phyloP scores from a whole-genome alignment of 1,284 basidiomycete genomes.

The Tylopilus sp. region DNA sequence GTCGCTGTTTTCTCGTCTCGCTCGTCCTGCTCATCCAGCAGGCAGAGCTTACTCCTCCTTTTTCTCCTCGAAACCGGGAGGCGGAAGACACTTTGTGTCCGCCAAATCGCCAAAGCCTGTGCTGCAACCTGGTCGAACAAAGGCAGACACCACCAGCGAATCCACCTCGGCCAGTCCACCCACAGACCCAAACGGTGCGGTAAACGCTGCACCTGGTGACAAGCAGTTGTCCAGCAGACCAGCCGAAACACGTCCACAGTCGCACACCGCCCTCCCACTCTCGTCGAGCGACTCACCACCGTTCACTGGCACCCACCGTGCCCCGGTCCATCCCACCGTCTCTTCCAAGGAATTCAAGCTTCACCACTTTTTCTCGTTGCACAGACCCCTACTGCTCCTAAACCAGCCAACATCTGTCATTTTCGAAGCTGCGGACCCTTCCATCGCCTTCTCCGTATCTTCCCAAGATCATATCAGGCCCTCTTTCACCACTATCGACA shows the following conservation, averaged over 20 bases:
- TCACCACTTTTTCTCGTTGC: slow-evolving; percentile 76
- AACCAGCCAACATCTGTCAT: slow-evolving; percentile 54
- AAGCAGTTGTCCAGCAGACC: slow-evolving; percentile 28
- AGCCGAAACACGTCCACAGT: slow-evolving; percentile 18
- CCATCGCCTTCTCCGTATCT: slow-evolving; percentile 32
- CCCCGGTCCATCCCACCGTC: slow-evolving; percentile 51
- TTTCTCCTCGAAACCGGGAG: slow-evolving; percentile 73
- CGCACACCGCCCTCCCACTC: slow-evolving; percentile 3
- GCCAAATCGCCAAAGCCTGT: slow-evolving; percentile 61
- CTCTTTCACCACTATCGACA: slow-evolving; percentile 38
- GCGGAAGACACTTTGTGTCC: slow-evolving; percentile 71
- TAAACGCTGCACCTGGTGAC: slow-evolving; percentile 23
- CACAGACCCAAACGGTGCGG: slow-evolving; percentile 10
- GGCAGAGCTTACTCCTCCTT: slow-evolving; percentile 70
- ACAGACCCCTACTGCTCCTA: slow-evolving; percentile 70
- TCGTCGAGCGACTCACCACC: slow-evolving; percentile 10
- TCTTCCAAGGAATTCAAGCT: slow-evolving; percentile 67
- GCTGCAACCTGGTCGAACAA: slow-evolving; percentile 39
- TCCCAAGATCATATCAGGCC: slow-evolving; percentile 9
- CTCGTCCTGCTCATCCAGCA: slow-evolving; percentile 37
- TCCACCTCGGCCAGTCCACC: slow-evolving; percentile 19
- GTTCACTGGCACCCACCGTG: slow-evolving; percentile 11
- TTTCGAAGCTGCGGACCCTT: slow-evolving; percentile 49
- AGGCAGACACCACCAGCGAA: slow-evolving; percentile 31
- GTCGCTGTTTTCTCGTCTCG: slow-evolving; percentile 49